Evolutionary conservation across 2,329 filamentous ascomycete genomes (phyloP).

Genomic region (Clonostachys chloroleuca): DNA sequence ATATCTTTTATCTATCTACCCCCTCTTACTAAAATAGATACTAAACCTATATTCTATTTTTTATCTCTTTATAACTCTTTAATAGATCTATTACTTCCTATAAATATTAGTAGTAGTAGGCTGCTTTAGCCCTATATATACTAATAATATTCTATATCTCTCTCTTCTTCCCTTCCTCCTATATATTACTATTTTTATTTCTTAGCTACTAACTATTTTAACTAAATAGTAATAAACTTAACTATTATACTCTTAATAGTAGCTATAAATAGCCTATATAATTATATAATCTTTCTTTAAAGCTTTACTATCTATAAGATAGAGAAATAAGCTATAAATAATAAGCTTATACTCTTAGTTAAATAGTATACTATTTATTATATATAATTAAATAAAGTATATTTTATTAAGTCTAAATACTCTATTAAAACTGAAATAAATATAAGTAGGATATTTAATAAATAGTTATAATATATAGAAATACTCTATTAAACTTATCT

Average conservation of each 20-base stretch:
- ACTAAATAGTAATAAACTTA: neutral
- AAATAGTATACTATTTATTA: slow-evolving; percentile 1
- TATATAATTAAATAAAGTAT: neutral
- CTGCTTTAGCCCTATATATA: neutral
- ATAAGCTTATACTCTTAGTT: neutral
- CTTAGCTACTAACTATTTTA: neutral
- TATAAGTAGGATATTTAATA: neutral
- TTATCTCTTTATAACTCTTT: neutral
- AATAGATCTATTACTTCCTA: neutral
- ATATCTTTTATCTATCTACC: too few species aligned
- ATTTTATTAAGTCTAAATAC: neutral
- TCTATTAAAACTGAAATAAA: neutral
- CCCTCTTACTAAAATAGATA: neutral
- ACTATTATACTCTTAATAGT: neutral
- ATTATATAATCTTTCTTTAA: neutral
- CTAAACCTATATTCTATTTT: neutral
- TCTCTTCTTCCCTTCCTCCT: neutral
- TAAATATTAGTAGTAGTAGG: neutral
- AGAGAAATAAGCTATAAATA: neutral
- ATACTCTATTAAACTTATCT: neutral
- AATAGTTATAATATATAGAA: neutral
- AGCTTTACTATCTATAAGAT: neutral
- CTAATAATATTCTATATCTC: neutral
- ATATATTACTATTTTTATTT: neutral
- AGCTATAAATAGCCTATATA: neutral